A percentile compares a stretch with the other conserved stretches of the same genome.
Evolutionary conservation across 495 filamentous ascomycete genomes (phyloP).

Genomic region (Penicillium simplicissimum): DNA sequence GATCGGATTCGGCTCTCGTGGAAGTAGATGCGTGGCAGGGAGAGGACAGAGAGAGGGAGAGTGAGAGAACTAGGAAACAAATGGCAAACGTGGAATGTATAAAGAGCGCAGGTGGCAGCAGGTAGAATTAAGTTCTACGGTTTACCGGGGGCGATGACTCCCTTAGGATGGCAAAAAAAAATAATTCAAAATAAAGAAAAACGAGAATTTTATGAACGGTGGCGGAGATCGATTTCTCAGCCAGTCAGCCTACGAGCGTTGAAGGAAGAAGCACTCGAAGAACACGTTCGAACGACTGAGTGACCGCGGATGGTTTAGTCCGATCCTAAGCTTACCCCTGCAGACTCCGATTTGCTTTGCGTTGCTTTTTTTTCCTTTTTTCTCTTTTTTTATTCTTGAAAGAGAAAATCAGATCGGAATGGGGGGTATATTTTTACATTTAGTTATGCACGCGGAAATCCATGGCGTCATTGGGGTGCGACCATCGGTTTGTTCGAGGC

Average conservation of each 20-base stretch:
- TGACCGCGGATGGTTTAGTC: conserved; percentile 8
- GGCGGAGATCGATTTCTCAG: conserved; percentile 13
- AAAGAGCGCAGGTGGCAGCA: conserved; percentile 4
- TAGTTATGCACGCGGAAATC: conserved; percentile 20
- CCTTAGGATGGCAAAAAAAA: background rate
- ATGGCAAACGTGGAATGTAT: background rate
- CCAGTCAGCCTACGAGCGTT: background rate
- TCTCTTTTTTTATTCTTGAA: conserved; percentile 1
- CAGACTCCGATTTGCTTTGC: conserved; percentile 25
- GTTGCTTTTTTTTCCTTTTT: too few species aligned
- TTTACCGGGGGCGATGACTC: conserved; percentile 2
- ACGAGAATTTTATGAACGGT: conserved; percentile 10
- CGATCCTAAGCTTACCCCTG: conserved; percentile 31
- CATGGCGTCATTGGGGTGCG: conserved; percentile 23
- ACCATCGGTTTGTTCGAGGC: background rate
- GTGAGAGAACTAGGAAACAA: background rate
- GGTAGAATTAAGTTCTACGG: conserved; percentile 1
- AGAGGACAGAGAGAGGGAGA: conserved; percentile 9
- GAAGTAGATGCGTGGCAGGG: background rate
- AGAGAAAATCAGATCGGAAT: background rate
- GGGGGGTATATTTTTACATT: conserved; percentile 1
- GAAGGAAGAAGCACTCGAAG: background rate
- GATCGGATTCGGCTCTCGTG: conserved; percentile 5
- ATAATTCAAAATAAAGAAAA: background rate
- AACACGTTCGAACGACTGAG: background rate